phyloP scores from a whole-genome alignment of 2,329 filamentous ascomycete species.

The Trichoderma pleuroti region DNA sequence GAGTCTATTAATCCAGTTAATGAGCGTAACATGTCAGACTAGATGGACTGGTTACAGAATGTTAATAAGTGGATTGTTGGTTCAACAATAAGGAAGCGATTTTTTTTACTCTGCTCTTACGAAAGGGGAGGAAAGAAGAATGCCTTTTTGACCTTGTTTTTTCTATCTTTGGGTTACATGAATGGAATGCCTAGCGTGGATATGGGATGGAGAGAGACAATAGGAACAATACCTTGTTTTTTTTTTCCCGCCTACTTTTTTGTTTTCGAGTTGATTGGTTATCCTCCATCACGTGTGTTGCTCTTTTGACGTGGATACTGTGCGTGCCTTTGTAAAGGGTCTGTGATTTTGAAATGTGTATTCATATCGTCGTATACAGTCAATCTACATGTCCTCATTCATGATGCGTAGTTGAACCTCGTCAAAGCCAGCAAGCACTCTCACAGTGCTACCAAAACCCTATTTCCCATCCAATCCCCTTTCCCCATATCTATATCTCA shows the following conservation, averaged over 20 bases:
- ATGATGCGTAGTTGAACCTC: neutral
- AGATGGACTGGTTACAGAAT: neutral
- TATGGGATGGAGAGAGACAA: neutral
- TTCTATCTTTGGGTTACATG: neutral
- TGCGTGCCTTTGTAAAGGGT: neutral
- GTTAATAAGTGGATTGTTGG: neutral
- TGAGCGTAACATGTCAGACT: neutral
- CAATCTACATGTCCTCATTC: neutral
- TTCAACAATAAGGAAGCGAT: neutral
- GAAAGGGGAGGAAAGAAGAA: neutral
- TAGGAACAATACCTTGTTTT: neutral
- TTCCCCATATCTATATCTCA: neutral
- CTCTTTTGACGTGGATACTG: neutral
- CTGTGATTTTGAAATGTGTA: neutral
- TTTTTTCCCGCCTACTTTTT: neutral
- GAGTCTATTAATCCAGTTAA: constrained; percentile 29
- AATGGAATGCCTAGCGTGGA: constrained; percentile 6
- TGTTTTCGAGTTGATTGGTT: neutral
- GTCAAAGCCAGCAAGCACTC: neutral
- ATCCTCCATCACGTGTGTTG: neutral
- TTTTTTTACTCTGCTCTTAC: neutral
- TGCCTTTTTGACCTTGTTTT: neutral
- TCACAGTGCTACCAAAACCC: neutral
- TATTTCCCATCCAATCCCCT: neutral
- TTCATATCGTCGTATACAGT: neutral